These are phyloP conservation scores for Drechslera avenae DNA, from an alignment of 2,329 filamentous ascomycete genomes.

Conservation along the genomic window DNA sequence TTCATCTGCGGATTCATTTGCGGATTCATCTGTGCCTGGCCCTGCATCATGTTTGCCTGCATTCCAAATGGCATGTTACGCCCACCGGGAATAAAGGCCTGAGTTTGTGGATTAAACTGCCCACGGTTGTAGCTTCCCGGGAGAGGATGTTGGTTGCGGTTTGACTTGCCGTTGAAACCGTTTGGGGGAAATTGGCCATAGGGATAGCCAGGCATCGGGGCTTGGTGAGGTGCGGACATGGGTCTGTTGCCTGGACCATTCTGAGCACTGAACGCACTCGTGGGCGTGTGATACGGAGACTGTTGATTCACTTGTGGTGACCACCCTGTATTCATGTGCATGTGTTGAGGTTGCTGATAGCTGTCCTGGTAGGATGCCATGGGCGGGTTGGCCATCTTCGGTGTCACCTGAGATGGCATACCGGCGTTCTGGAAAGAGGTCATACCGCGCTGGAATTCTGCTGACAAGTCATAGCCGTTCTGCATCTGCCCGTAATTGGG, in stretches of 20 bases:
- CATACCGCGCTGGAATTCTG: conserved; percentile 55
- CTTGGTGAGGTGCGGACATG: conserved; percentile 44
- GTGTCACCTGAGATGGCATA: conserved; percentile 43
- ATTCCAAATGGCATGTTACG: conserved; percentile 46
- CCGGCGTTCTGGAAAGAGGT: conserved; percentile 50
- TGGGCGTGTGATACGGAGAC: conserved; percentile 32
- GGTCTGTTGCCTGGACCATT: conserved; percentile 39
- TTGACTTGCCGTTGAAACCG: conserved; percentile 63
- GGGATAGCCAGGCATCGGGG: conserved; percentile 62
- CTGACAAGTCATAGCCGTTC: conserved; percentile 51
- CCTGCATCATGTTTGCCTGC: conserved; percentile 37
- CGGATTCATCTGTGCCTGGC: conserved; percentile 40
- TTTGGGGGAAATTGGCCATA: conserved; percentile 77
- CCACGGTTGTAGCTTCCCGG: conserved; percentile 84
- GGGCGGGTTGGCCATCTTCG: conserved; percentile 45
- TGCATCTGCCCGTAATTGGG: conserved; percentile 36
- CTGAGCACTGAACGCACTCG: conserved; percentile 30
- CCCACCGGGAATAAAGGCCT: conserved; percentile 79
- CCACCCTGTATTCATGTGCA: conserved; percentile 41
- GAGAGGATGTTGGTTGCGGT: conserved; percentile 79
- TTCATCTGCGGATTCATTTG: conserved; percentile 23
- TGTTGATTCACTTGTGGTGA: conserved; percentile 38
- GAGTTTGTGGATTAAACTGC: conserved; percentile 91
- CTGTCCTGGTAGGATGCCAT: conserved; percentile 44
- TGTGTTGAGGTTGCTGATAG: conserved; percentile 37